phyloP scores from a whole-genome alignment of 129 eudicot species.

The Daucus carota region DH1_v3.0 NC_030386.2:23663001-23663500 shows the following conservation, averaged over 20 bases:
- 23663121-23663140: slow-evolving; percentile 7
- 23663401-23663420: slow-evolving; percentile 4
- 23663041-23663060: slow-evolving; percentile 16
- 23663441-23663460: neutral
- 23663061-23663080: slow-evolving; percentile 35
- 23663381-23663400: neutral
- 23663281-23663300: neutral
- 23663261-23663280: slow-evolving; percentile 54
- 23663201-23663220: slow-evolving; percentile 38
- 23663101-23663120: slow-evolving; percentile 34
- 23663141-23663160: slow-evolving; percentile 18
- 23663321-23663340: neutral
- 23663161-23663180: slow-evolving; percentile 14
- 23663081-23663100: slow-evolving; percentile 57
- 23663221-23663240: slow-evolving; percentile 24
- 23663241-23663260: slow-evolving; percentile 58
- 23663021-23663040: slow-evolving; percentile 30
- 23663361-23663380: neutral
- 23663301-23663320: neutral
- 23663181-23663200: slow-evolving; percentile 21
- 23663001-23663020: slow-evolving; percentile 29
- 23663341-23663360: neutral
- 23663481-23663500: neutral
- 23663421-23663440: neutral
- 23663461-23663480: neutral